A percentile compares a stretch with the other conserved stretches of the same genome.
phyloP scores from a whole-genome alignment of 2,329 filamentous ascomycete genomes.

The Didymella segeticola region DNA sequence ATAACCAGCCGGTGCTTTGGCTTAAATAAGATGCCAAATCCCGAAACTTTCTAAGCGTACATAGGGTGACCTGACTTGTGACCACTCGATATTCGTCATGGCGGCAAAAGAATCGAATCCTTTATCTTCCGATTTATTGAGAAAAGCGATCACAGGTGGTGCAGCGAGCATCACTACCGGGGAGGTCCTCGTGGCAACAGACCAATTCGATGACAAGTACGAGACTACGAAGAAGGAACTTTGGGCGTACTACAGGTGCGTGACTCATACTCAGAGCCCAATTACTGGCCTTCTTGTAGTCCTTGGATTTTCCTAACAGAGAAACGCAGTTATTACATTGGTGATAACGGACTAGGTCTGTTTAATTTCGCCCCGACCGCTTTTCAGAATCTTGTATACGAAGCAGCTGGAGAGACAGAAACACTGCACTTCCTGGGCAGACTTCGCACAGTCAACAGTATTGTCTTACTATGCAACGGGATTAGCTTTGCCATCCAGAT shows the following conservation, averaged over 20 bases:
- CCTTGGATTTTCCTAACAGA: too few species aligned
- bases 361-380: conserved; percentile 58
- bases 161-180: neutral
- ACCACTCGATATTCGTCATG: neutral
- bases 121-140: neutral
- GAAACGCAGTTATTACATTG: conserved; percentile 72
- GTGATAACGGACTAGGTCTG: conserved; percentile 67
- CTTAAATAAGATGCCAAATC: neutral
- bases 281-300: too few species aligned
- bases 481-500: conserved; percentile 73
- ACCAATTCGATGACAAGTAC: conserved; percentile 62
- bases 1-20: neutral
- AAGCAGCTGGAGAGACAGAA: conserved; percentile 63
- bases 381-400: conserved; percentile 69
- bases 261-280: too few species aligned
- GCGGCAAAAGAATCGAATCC: neutral
- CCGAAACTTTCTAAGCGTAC: neutral
- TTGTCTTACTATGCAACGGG: conserved; percentile 70
- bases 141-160: neutral
- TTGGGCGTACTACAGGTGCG: conserved; percentile 64
- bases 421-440: conserved; percentile 64
- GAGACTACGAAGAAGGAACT: conserved; percentile 62
- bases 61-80: neutral
- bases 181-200: conserved; percentile 59
- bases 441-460: conserved; percentile 40